Conservation (phyloP, 257 asterid genomes). For the Agastache rugosa region DNA sequence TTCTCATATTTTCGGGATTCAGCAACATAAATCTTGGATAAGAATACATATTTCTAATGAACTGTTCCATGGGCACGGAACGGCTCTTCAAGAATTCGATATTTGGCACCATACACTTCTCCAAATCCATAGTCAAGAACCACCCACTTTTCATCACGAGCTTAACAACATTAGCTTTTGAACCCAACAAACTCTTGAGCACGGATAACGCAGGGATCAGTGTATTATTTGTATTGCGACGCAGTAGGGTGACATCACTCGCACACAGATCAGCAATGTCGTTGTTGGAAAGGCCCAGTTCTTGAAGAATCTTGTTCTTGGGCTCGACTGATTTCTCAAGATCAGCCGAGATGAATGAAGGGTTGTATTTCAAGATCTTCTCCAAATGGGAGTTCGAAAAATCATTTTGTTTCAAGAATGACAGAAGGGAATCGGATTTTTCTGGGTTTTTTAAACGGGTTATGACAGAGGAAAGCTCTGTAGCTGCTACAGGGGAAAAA, state of each 20-base stretch:
- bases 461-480: constrained; percentile 31
- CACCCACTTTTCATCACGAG: constrained; percentile 36
- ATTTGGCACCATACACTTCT: constrained; percentile 46
- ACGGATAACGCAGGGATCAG: constrained; percentile 37
- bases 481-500: constrained; percentile 40
- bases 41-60: constrained; percentile 9
- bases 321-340: constrained; percentile 42
- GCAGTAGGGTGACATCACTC: too few species aligned
- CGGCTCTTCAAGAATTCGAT: constrained; percentile 40
- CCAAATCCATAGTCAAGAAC: constrained; percentile 37
- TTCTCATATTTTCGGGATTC: constrained; percentile 40
- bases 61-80: constrained; percentile 28
- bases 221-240: too few species aligned
- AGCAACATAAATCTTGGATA: constrained; percentile 43
- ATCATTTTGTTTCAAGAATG: constrained; percentile 42
- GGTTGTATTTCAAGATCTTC: constrained; percentile 31
- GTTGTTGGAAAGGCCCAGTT: constrained; percentile 17
- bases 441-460: constrained; percentile 16
- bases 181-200: constrained; percentile 34
- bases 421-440: constrained; percentile 25
- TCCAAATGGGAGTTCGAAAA: constrained; percentile 46
- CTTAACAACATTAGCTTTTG: constrained; percentile 38
- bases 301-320: constrained; percentile 45
- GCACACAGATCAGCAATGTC: constrained; percentile 42
- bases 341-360: constrained; percentile 26